phyloP scores from a whole-genome alignment of 2,329 filamentous ascomycete species.

The Hymenoscyphus scutula region DNA sequence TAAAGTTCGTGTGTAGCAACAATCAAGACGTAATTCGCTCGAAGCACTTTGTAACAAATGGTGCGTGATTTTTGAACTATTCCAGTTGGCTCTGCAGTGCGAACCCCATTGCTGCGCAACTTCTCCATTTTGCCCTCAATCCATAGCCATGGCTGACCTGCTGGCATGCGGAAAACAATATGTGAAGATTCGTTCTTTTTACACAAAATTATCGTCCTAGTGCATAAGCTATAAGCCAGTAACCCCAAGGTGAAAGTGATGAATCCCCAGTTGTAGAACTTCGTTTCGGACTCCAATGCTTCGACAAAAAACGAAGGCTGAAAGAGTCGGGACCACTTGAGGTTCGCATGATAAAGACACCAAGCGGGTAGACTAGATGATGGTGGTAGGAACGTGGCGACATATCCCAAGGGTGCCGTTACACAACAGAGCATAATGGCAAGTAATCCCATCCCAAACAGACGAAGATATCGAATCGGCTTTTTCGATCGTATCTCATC shows the following conservation, averaged over 20 bases:
- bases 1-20: conserved; percentile 5
- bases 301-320: no score
- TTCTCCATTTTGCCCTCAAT: neutral
- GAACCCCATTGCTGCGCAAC: neutral
- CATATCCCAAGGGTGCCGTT: conserved; percentile 8
- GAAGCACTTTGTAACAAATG: neutral
- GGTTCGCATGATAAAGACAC: conserved; percentile 13
- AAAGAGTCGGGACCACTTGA: neutral
- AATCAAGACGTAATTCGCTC: neutral
- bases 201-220: neutral
- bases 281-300: neutral
- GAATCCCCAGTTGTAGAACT: neutral
- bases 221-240: neutral
- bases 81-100: no score
- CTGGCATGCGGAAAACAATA: neutral
- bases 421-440: conserved; percentile 10
- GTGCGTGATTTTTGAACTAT: neutral
- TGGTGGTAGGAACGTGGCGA: neutral
- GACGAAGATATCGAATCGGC: conserved; percentile 1
- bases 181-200: neutral
- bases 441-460: conserved; percentile 7
- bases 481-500: no score
- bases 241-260: neutral
- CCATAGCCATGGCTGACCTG: neutral
- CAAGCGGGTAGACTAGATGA: conserved; percentile 7